Base-by-base conservation (phyloP, 768 basidiomycete species). In the Lactarius quietus region DNA sequence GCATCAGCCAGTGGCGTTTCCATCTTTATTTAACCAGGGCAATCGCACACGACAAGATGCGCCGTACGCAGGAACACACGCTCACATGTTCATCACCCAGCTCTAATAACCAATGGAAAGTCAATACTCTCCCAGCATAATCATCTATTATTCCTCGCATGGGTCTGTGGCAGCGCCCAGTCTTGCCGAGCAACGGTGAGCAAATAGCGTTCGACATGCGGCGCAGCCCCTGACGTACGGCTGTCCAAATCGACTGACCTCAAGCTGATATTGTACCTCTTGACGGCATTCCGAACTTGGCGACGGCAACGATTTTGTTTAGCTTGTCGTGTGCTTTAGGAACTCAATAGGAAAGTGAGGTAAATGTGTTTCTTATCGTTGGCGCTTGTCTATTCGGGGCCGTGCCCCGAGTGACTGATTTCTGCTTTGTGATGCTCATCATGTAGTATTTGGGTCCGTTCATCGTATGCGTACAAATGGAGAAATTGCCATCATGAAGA, bases 391-490 rank as follows among this genome's bases (percentile, higher is more conserved):
- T 51, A 26, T 23, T 51, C 48, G 48, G 48, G 26, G 15, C 26
- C 23, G 48, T 48, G 48, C 10, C n/a, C 48, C 48, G 48, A 26
- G 14, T 48, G 48, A 51, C 14, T 26, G 48, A 26, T 51, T 28
- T 28, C 10, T 23, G 45, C 45, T n/a, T n/a, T n/a, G 1, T 45
- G n/a, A 45, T 45, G 43, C 10, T 26, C 48, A 51, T n/a, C 48
- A 26, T 26, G 23, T 23, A 48, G 12, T 26, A n/a, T 26, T 26
- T 28, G 48, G 9, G 48, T 26, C 48, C 48, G 45, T 33, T 33
- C 5, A 69, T 78, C 1, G 72, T 74, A 29, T 78, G 76, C 20
- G 18, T 73, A 9, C 79, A 33, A 77, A 79, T 59, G 78, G 80
- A 8, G 78, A 79, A 36, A 14, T 74, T 3, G 75, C 73, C 15